Conservation (phyloP, 75 land plant species). For the Pseudotsuga menziesii region DNA sequence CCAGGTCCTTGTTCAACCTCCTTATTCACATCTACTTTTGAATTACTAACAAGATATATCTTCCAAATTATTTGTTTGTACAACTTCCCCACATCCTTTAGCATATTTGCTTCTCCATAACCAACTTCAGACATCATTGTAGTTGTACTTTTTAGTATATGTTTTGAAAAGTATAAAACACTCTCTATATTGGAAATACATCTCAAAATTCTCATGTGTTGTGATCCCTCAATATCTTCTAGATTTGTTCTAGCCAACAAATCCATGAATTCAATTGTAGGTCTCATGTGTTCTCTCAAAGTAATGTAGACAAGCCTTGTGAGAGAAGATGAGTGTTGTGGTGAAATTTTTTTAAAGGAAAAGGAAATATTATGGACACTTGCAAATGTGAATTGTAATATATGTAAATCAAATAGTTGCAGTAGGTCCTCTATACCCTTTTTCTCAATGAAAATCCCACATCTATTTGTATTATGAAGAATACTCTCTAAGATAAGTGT, state of each 20-base stretch:
- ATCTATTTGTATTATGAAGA: conserved; percentile 62
- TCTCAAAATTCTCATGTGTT: conserved; percentile 37
- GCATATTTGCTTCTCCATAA: conserved; percentile 50
- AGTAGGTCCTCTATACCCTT: conserved; percentile 81
- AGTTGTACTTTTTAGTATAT: conserved; percentile 55
- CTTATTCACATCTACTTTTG: no score
- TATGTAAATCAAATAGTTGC: conserved; percentile 9
- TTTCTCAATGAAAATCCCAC: conserved; percentile 78
- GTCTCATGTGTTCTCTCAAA: conserved; percentile 48
- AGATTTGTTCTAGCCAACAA: conserved; percentile 9
- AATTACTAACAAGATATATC: no score
- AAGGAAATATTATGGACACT: conserved; percentile 68
- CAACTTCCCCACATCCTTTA: no score
- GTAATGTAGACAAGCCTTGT: conserved; percentile 57
- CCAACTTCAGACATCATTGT: conserved; percentile 69
- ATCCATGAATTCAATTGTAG: conserved; percentile 36
- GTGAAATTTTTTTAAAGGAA: conserved; percentile 76
- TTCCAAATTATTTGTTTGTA: no score
- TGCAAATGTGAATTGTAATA: conserved; percentile 55
- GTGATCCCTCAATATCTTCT: conserved; percentile 29
- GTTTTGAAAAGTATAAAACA: conserved; percentile 47
- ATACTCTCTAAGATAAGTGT: conserved; percentile 71
- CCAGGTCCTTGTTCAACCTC: no score
- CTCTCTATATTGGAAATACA: no score
- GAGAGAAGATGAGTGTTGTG: conserved; percentile 66